Base-by-base conservation (phyloP, 2,329 filamentous ascomycete genomes). In the Furcasterigmium furcatum region DNA sequence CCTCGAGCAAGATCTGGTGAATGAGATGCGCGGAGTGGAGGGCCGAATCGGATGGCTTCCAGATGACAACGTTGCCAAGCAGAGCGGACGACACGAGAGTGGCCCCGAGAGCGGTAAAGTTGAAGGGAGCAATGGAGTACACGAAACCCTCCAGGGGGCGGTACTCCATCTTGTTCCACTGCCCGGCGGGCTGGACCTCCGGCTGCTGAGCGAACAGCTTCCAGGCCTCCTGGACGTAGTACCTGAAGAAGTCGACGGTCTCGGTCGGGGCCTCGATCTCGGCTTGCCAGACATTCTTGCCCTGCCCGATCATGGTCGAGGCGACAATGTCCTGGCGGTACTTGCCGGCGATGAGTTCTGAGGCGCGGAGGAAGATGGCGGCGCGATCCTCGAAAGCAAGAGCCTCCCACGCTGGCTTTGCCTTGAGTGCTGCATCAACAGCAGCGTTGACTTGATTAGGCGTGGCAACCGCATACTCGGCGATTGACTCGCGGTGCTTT, bases 111-210 rank as follows among this genome's bases (percentile, higher is more conserved):
- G 67, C 68, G 0, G 67, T 69, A 45, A 71, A 71, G 56, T 71
- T 71, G 55, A 71, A 71, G 4, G 67, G 67, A 0, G 65, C 63
- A 4, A 71, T 52, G 14, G 67, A 60, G 38, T 68, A 69, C 10
- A 71, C 65, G 46, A 71, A 71, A 1, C 68, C 68, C 43, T 71
- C 67, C 0, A 71, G 55, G 0, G 67, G 66, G 0, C 67, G 54
- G 45, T 61, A 65, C 14, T 70, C 67, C 3, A 58, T 52, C 5
- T 57, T 56, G 24, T 44, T 58, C 61, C 60, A 64, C 43, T 62
- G 60, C 19, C 58, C 60, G 18, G 60, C 56, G 7, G 49, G 59
- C 3, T 57, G 56, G 16, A 55, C 55, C 0, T 57, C 54, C 9
- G 66, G 67, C 54, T 71, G 67, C 45, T 59, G 57, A 40, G 55